These are phyloP conservation scores for Pythium aristosporum DNA, from an alignment of 352 stramenopile species.

Conservation along the genomic window DNA sequence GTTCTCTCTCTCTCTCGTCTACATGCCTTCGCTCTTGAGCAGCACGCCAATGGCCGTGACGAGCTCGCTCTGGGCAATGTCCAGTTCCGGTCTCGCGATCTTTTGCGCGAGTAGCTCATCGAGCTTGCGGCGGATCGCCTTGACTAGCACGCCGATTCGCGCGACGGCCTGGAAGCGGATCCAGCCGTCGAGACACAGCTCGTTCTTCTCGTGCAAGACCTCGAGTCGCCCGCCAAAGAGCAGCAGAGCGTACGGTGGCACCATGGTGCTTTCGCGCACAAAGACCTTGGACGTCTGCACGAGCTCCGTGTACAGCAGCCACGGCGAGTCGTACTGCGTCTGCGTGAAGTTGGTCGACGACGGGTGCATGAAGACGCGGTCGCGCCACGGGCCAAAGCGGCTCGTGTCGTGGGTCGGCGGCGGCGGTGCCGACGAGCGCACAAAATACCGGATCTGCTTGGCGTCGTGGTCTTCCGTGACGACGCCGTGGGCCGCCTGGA, in stretches of 20 bases:
- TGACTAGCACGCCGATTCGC: slow-evolving; percentile 95
- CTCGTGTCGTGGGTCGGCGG: neutral
- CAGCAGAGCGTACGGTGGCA: slow-evolving; percentile 95
- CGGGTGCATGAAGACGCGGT: slow-evolving; percentile 97
- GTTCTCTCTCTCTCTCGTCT: neutral
- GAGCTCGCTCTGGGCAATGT: slow-evolving; percentile 87
- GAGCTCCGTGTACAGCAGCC: slow-evolving; percentile 94
- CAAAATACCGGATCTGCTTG: slow-evolving; percentile 94
- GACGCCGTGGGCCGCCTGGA: slow-evolving; percentile 89
- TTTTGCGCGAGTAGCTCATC: slow-evolving; percentile 93
- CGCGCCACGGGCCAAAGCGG: slow-evolving; percentile 37
- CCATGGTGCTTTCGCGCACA: slow-evolving; percentile 96
- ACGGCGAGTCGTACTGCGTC: slow-evolving; percentile 94
- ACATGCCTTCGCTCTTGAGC: slow-evolving; percentile 84
- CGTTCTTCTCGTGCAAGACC: slow-evolving; percentile 90
- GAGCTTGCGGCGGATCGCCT: slow-evolving; percentile 92
- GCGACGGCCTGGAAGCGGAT: slow-evolving; percentile 93
- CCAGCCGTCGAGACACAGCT: slow-evolving; percentile 87
- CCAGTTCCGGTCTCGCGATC: slow-evolving; percentile 90
- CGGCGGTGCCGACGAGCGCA: slow-evolving; percentile 33
- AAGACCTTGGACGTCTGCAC: slow-evolving; percentile 98
- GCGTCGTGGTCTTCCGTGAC: slow-evolving; percentile 90
- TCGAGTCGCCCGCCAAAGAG: slow-evolving; percentile 96
- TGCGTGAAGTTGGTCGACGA: slow-evolving; percentile 90
- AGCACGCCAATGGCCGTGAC: slow-evolving; percentile 79